Conservation (phyloP, 2,329 filamentous ascomycete species). For the Alternaria hordeiaustralica region DNA sequence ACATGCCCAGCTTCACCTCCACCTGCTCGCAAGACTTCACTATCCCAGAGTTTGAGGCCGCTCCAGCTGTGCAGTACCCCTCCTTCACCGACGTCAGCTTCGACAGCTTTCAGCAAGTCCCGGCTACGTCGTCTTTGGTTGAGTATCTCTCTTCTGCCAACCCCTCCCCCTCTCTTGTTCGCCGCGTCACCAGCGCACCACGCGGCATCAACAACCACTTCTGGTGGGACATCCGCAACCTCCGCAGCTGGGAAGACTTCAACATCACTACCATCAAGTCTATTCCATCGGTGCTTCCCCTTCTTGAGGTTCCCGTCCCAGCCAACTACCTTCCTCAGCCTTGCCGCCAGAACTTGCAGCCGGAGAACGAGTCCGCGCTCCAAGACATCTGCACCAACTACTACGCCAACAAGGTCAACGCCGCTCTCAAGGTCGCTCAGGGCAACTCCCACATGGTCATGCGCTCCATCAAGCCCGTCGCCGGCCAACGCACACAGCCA, state of each 20-base stretch:
- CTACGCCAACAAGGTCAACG: constrained; percentile 87
- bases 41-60: constrained; percentile 46
- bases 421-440: constrained; percentile 78
- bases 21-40: constrained; percentile 40
- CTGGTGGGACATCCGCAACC: constrained; percentile 94
- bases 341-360: constrained; percentile 65
- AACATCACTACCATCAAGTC: constrained; percentile 72
- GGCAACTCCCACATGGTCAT: constrained; percentile 66
- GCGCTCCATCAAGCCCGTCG: constrained; percentile 46
- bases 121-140: constrained; percentile 71
- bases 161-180: constrained; percentile 81
- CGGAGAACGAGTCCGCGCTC: constrained; percentile 79
- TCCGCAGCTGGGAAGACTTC: constrained; percentile 84
- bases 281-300: constrained; percentile 73
- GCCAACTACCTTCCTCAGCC: constrained; percentile 67
- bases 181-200: constrained; percentile 74
- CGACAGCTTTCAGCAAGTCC: constrained; percentile 45
- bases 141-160: constrained; percentile 80
- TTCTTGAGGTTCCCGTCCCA: constrained; percentile 70
- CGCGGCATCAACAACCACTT: constrained; percentile 80
- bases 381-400: constrained; percentile 76
- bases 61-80: constrained; percentile 54
- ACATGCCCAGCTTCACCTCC: constrained; percentile 41
- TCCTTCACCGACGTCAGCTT: constrained; percentile 49
- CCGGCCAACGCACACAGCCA: constrained; percentile 62